Conservation (phyloP, 306 rosid genomes). For the Gastrolobium villosum region DNA sequence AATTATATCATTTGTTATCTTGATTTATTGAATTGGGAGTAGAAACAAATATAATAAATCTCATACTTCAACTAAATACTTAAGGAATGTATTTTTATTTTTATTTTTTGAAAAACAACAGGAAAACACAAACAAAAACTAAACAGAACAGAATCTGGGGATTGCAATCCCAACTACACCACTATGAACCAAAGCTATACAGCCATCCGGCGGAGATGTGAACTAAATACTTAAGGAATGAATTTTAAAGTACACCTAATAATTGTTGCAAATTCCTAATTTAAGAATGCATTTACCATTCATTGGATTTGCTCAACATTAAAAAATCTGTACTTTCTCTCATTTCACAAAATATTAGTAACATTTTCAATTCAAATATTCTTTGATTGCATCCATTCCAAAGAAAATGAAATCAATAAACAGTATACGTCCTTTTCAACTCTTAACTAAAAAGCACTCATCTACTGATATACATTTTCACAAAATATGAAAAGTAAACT, state of each 20-base stretch:
- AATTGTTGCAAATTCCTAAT: neutral
- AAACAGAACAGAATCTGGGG: too few species aligned
- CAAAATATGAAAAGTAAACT: slow-evolving; percentile 8
- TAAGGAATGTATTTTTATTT: too few species aligned
- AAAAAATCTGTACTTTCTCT: neutral
- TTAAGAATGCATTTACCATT: neutral
- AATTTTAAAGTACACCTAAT: neutral
- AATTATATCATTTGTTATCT: neutral
- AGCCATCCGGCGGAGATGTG: too few species aligned
- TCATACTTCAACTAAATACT: neutral
- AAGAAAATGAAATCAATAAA: slow-evolving; percentile 13
- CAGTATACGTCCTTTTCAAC: neutral
- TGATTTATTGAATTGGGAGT: slow-evolving; percentile 13
- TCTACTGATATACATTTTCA: neutral
- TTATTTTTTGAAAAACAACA: too few species aligned
- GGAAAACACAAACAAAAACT: too few species aligned
- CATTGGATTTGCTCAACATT: slow-evolving; percentile 23
- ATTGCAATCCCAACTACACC: too few species aligned
- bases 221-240: neutral
- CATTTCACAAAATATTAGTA: neutral
- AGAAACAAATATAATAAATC: neutral
- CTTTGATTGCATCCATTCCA: neutral
- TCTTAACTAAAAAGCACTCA: neutral
- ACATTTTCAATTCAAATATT: neutral
- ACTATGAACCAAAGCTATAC: too few species aligned